Conservation (phyloP, 2,329 filamentous ascomycete species). For the Ophiosphaerella korrae region DNA sequence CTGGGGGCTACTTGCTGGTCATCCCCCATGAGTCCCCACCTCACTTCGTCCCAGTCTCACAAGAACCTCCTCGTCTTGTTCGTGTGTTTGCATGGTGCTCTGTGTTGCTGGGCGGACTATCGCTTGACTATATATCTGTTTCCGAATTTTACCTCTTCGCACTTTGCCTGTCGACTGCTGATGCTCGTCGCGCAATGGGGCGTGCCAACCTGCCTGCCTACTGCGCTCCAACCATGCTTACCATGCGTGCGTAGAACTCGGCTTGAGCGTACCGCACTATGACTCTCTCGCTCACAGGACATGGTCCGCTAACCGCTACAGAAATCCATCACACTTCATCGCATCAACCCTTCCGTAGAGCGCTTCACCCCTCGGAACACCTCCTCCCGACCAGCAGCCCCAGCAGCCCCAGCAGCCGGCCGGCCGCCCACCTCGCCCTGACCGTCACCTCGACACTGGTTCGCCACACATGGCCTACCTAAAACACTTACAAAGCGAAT, state of each 20-base stretch:
- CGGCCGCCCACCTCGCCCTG: not conserved
- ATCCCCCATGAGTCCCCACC: constrained; percentile 2
- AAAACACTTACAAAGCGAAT: too few relatives aligned
- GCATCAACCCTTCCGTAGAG: not conserved
- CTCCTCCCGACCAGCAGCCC: not conserved
- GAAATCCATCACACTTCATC: not conserved
- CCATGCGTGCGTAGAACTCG: not conserved
- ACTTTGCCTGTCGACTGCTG: constrained; percentile 7
- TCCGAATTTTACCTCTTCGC: constrained; percentile 4
- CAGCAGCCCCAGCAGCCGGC: not conserved
- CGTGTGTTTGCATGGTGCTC: not conserved
- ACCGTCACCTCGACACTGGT: not conserved
- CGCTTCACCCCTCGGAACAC: constrained; percentile 1
- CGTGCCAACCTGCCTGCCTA: not conserved
- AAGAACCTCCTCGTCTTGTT: not conserved
- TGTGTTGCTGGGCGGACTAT: not conserved
- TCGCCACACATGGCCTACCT: too few relatives aligned
- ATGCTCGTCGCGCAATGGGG: constrained; percentile 10
- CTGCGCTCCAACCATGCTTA: constrained; percentile 2
- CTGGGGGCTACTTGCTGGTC: not conserved
- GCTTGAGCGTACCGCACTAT: constrained; percentile 6
- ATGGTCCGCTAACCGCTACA: constrained; percentile 7
- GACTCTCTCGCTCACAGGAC: not conserved
- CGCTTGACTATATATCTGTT: not conserved
- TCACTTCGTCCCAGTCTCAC: not conserved